Base-by-base conservation (phyloP, 805 yeast species). In the Candida corydali region DNA sequence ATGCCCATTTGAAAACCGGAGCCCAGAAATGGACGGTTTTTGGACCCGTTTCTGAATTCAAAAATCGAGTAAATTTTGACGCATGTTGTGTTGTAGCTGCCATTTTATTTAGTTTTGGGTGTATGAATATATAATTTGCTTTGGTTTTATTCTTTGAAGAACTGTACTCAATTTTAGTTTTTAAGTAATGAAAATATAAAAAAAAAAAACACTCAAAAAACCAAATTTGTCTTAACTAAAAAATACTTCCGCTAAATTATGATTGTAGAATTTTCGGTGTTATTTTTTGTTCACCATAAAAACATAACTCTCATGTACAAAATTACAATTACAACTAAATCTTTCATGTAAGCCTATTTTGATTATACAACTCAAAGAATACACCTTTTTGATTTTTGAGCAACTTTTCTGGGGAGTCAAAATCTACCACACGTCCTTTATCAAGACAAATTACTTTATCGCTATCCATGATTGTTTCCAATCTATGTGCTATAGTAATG, bases 1-100 rank as follows among this genome's bases (percentile, higher is more conserved):
- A 71, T 11, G 85, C 73, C 98, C 98, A 91, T 67, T 82, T 68
- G 46, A 64, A 53, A 4, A 65, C 65, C 8, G 73, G 73, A 1
- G 73, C 94, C 98, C 98, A 91, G 65, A 91, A 91, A 58, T 91
- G 98, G 39, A 93, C 89, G n/a, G 98, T 91, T 57, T 68, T 80
- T 27, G 98, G 98, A 22, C 98, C 98, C 14, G 98, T 86, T 57
- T 84, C 94, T 12, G 96, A 81, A 50, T 80, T 76, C 57, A 86
- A 57, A 55, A 81, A 87, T 54, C 85, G 74, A 42, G 75, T 64
- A 61, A 91, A 86, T 32, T 75, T 77, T 23, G 79, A 62, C 12
- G 81, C 54, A 29, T 52, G 57, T 41, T 43, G 50, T 39, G 58
- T 55, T 24, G 60, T 43, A 24, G 61, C 41, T 33, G 61, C 57